phyloP scores from a whole-genome alignment of 495 filamentous ascomycete species.

The Penicillium longicatenatum region DNA sequence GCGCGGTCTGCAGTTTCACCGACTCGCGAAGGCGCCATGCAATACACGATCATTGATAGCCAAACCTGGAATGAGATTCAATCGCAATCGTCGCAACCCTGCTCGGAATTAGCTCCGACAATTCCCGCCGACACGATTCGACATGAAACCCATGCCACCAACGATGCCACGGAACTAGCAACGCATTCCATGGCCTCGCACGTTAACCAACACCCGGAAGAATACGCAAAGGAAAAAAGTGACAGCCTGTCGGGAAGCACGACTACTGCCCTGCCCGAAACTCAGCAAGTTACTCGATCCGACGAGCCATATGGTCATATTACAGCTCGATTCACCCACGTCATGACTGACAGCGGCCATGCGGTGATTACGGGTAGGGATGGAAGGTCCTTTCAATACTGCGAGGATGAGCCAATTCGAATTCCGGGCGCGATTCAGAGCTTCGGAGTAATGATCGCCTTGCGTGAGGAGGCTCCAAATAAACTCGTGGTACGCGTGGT shows the following conservation, averaged over 20 bases:
- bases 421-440: slow-evolving; percentile 87
- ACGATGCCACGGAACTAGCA: slow-evolving; percentile 22
- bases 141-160: slow-evolving; percentile 14
- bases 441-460: slow-evolving; percentile 77
- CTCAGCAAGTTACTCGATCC: slow-evolving; percentile 11
- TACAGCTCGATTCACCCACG: slow-evolving; percentile 78
- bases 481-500: slow-evolving; percentile 72
- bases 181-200: slow-evolving; percentile 26
- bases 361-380: slow-evolving; percentile 81
- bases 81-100: slow-evolving; percentile 10
- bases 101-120: slow-evolving; percentile 9
- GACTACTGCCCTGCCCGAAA: slow-evolving; percentile 3
- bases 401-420: slow-evolving; percentile 94
- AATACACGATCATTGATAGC: slow-evolving; percentile 37
- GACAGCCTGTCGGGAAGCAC: slow-evolving; percentile 12
- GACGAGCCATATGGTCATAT: slow-evolving; percentile 46
- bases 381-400: slow-evolving; percentile 68
- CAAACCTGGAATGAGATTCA: slow-evolving; percentile 33
- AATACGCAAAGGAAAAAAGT: slow-evolving; percentile 18
- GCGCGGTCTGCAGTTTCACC: slow-evolving; percentile 20
- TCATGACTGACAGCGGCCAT: slow-evolving; percentile 78
- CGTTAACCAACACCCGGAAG: slow-evolving; percentile 24
- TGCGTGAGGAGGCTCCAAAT: slow-evolving; percentile 71
- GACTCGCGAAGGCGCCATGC: slow-evolving; percentile 29
- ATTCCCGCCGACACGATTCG: slow-evolving; percentile 15